Conservation (phyloP, 140 eudicot genomes). For the Bidens hawaiensis region DNA sequence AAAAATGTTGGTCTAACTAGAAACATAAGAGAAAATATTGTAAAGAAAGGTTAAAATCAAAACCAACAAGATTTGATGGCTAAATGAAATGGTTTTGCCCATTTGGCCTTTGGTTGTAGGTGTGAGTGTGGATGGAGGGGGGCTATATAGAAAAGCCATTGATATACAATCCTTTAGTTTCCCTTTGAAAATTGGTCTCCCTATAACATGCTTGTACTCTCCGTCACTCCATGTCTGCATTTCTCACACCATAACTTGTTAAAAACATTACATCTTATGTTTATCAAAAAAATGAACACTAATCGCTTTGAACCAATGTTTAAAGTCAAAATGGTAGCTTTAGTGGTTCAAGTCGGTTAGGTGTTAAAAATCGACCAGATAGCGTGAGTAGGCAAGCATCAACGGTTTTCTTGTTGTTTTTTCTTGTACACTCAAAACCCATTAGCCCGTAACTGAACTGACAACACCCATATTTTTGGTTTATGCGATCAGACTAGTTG, state of each 20-base stretch:
- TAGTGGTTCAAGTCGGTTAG: not conserved
- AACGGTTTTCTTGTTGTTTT: not conserved
- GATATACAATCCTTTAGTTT: constrained; percentile 42
- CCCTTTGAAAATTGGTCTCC: constrained; percentile 66
- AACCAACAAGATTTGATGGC: constrained; percentile 43
- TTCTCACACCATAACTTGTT: not conserved
- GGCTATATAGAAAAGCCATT: constrained; percentile 67
- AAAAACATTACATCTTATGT: not conserved
- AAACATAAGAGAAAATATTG: constrained; percentile 35
- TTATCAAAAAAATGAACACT: not conserved
- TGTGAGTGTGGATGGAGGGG: constrained; percentile 38
- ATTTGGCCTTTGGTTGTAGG: not conserved
- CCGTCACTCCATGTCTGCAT: constrained; percentile 78
- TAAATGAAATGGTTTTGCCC: constrained; percentile 32
- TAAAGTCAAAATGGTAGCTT: not conserved
- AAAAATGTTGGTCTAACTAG: not conserved
- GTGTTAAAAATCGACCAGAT: not conserved
- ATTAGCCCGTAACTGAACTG: not conserved
- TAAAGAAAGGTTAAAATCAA: constrained; percentile 33
- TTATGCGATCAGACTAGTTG: not conserved
- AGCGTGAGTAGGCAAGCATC: not conserved
- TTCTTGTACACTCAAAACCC: not conserved
- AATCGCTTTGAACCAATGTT: not conserved
- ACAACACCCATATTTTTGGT: not conserved
- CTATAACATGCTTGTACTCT: constrained; percentile 78